phyloP scores from a whole-genome alignment of 1,284 basidiomycete genomes.

The Ceratobasidium papillatum region DNA sequence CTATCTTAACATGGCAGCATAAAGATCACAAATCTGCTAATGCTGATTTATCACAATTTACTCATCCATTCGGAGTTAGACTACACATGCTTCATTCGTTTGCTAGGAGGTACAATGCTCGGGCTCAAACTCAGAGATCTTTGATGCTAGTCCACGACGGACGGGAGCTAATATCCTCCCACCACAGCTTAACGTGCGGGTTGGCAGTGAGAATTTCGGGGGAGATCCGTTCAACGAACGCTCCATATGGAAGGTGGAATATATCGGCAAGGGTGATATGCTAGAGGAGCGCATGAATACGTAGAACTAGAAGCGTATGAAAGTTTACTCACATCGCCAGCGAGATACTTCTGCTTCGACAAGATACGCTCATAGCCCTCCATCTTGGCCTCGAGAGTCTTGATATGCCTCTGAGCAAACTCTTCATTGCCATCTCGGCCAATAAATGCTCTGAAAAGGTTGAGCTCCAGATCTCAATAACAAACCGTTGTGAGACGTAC shows the following conservation, averaged over 20 bases:
- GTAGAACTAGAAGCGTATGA: not conserved
- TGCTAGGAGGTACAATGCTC: no score
- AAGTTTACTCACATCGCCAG: slow-evolving; percentile 57
- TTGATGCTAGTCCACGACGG: no score
- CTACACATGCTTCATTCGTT: no score
- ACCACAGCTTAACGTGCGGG: slow-evolving; percentile 6
- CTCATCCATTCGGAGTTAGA: no score
- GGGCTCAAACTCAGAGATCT: no score
- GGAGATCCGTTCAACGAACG: slow-evolving; percentile 45
- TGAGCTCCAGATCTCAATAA: no score
- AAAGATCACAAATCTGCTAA: no score
- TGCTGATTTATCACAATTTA: no score
- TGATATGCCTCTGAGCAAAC: slow-evolving; percentile 39
- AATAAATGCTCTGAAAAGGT: slow-evolving; percentile 44
- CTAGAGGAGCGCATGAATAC: not conserved
- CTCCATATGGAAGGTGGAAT: slow-evolving; percentile 61
- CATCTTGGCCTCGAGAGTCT: slow-evolving; percentile 51
- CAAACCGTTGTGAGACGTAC: no score
- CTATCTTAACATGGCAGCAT: no score
- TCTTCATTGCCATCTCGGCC: slow-evolving; percentile 41
- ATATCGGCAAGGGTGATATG: slow-evolving; percentile 61
- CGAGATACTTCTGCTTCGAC: slow-evolving; percentile 58
- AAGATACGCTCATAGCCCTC: slow-evolving; percentile 60
- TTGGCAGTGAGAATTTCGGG: slow-evolving; percentile 45
- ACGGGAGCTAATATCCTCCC: slow-evolving; percentile 45